These are phyloP conservation scores for Lepidium africanum DNA, from an alignment of 345 rosid genomes.

Conservation along the genomic window DNA sequence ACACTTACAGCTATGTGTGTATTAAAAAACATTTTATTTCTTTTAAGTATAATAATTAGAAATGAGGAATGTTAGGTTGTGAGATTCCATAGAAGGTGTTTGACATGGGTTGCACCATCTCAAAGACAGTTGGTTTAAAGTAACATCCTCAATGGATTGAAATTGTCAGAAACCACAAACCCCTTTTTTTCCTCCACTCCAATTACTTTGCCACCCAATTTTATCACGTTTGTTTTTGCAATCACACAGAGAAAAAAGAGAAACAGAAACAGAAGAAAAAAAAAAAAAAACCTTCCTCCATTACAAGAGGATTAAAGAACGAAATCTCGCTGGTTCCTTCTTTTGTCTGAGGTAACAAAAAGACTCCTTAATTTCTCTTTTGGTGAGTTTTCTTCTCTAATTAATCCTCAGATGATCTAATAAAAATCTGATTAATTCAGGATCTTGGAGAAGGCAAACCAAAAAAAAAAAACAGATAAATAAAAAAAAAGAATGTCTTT, in stretches of 20 bases:
- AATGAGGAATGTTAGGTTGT: slow-evolving; percentile 9
- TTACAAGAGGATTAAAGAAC: slow-evolving; percentile 18
- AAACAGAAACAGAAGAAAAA: background rate
- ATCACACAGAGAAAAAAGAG: slow-evolving; percentile 13
- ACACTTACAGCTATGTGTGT: background rate
- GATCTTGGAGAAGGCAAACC: slow-evolving; percentile 21
- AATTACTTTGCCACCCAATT: slow-evolving; percentile 31
- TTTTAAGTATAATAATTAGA: background rate
- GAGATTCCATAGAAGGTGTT: slow-evolving; percentile 1
- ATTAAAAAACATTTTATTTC: background rate
- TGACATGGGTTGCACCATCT: slow-evolving; percentile 31
- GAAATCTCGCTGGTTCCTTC: slow-evolving; percentile 33
- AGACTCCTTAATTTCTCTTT: background rate
- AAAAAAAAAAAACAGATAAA: background rate
- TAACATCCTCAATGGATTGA: slow-evolving; percentile 23
- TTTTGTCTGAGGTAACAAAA: slow-evolving; percentile 31
- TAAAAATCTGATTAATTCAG: background rate
- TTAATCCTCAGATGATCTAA: slow-evolving; percentile 17
- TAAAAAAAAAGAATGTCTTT: slow-evolving; percentile 44
- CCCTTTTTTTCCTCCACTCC: slow-evolving; percentile 45
- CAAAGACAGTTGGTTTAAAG: slow-evolving; percentile 29
- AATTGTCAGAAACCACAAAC: slow-evolving; percentile 36
- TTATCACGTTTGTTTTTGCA: slow-evolving; percentile 23
- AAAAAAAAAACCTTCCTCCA: slow-evolving; percentile 3
- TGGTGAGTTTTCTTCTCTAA: slow-evolving; percentile 4